Conservation (phyloP, 208 protist genomes). For the Trypanosomatidae sp. region DNA sequence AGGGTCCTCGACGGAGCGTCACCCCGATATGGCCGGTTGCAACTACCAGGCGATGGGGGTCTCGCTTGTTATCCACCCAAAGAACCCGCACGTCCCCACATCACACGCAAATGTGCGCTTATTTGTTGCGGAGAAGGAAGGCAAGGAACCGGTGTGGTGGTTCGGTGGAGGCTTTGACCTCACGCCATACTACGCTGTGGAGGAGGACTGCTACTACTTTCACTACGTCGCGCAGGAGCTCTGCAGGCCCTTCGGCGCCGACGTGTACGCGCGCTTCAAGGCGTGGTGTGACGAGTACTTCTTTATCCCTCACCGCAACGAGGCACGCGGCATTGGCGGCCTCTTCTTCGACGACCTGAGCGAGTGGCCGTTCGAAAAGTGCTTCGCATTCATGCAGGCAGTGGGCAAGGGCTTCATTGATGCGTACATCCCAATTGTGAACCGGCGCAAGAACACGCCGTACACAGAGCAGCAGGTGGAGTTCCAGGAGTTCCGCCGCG, state of each 20-base stretch:
- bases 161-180: constrained; percentile 92
- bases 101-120: constrained; percentile 88
- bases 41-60: constrained; percentile 81
- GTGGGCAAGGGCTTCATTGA: constrained; percentile 52
- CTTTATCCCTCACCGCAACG: constrained; percentile 61
- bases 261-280: constrained; percentile 75
- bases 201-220: constrained; percentile 69
- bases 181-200: constrained; percentile 79
- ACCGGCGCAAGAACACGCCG: constrained; percentile 33
- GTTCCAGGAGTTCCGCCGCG: constrained; percentile 83
- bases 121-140: constrained; percentile 64
- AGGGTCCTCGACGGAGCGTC: constrained; percentile 34
- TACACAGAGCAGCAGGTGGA: constrained; percentile 48
- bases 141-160: constrained; percentile 70
- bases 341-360: constrained; percentile 87
- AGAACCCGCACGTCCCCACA: constrained; percentile 80
- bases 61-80: constrained; percentile 80
- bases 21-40: constrained; percentile 35
- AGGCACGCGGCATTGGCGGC: constrained; percentile 82
- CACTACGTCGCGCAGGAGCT: constrained; percentile 47
- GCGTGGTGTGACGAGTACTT: constrained; percentile 88
- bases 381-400: constrained; percentile 60
- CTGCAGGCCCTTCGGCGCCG: constrained; percentile 47
- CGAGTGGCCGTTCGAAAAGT: constrained; percentile 40
- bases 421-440: constrained; percentile 73